A percentile compares a stretch with the other conserved stretches of the same genome.
These are phyloP conservation scores for Pulveroboletus sp. DNA, from an alignment of 768 basidiomycete genomes.

Conservation along the genomic window DNA sequence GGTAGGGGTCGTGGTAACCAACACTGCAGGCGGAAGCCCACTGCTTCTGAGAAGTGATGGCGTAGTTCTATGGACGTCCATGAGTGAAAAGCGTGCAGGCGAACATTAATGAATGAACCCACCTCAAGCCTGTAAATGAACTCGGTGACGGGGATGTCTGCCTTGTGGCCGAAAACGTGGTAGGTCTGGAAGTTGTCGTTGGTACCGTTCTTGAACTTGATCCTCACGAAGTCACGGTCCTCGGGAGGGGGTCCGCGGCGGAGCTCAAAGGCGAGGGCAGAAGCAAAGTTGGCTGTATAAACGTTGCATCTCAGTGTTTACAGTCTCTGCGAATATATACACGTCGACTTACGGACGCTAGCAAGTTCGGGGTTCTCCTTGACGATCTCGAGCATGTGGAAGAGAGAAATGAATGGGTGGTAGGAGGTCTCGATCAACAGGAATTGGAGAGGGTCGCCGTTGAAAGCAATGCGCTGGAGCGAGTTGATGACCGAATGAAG, in stretches of 20 bases:
- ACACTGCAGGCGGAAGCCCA: conserved; percentile 43
- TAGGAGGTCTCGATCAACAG: conserved; percentile 79
- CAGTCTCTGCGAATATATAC: background rate
- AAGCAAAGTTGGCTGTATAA: conserved; percentile 62
- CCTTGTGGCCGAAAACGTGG: conserved; percentile 70
- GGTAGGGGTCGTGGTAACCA: conserved; percentile 29
- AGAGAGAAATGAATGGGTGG: conserved; percentile 88
- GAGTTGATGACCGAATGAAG: conserved; percentile 68
- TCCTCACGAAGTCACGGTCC: conserved; percentile 75
- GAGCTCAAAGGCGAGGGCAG: conserved; percentile 76
- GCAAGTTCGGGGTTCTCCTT: conserved; percentile 56
- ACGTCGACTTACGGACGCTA: conserved; percentile 57
- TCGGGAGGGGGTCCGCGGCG: conserved; percentile 74
- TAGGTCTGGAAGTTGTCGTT: conserved; percentile 57
- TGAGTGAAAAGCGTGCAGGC: background rate
- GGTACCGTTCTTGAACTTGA: conserved; percentile 87
- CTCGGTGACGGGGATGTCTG: conserved; percentile 79
- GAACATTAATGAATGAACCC: conserved; percentile 11
- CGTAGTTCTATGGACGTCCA: conserved; percentile 36
- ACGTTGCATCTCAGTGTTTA: conserved; percentile 10
- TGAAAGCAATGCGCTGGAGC: conserved; percentile 76
- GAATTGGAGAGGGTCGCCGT: conserved; percentile 77
- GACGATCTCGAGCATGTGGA: conserved; percentile 69
- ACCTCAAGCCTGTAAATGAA: conserved; percentile 85
- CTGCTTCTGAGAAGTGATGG: conserved; percentile 42